These are phyloP conservation scores for Xerocomus potaroensis DNA, from an alignment of 768 basidiomycete genomes.

Conservation along the genomic window DNA sequence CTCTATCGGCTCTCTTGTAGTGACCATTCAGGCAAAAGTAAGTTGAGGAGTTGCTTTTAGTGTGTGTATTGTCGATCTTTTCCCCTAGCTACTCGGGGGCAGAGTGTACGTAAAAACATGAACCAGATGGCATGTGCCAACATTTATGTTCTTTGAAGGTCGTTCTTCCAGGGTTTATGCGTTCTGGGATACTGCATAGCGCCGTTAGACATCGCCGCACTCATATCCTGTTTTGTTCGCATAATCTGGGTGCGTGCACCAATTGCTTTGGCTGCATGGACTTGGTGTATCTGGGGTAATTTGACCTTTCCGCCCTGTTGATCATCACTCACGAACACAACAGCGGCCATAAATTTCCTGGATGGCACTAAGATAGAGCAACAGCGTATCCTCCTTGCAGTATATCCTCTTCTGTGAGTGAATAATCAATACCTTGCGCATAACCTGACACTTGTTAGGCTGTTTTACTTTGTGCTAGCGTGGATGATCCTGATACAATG, in stretches of 20 bases:
- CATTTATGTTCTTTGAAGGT: conserved; percentile 42
- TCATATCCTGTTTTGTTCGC: conserved; percentile 81
- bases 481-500: conserved; percentile 97
- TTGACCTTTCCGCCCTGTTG: background rate
- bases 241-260: conserved; percentile 85
- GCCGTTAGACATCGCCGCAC: conserved; percentile 85
- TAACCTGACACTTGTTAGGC: conserved; percentile 35
- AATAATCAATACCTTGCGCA: background rate
- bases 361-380: conserved; percentile 93
- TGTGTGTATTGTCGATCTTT: conserved; percentile 1
- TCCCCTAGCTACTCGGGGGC: conserved; percentile 66
- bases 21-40: conserved; percentile 96
- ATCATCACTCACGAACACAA: conserved; percentile 2
- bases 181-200: conserved; percentile 95
- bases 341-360: conserved; percentile 92
- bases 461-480: conserved; percentile 92
- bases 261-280: conserved; percentile 82
- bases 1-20: conserved; percentile 82
- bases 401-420: conserved; percentile 90
- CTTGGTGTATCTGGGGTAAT: conserved; percentile 95
- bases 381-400: conserved; percentile 85
- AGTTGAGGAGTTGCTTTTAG: conserved; percentile 3
- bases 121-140: background rate
- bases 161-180: conserved; percentile 95
- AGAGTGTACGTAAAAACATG: conserved; percentile 57